phyloP scores from a whole-genome alignment of 306 rosid species.

The Quercus ilex region DNA sequence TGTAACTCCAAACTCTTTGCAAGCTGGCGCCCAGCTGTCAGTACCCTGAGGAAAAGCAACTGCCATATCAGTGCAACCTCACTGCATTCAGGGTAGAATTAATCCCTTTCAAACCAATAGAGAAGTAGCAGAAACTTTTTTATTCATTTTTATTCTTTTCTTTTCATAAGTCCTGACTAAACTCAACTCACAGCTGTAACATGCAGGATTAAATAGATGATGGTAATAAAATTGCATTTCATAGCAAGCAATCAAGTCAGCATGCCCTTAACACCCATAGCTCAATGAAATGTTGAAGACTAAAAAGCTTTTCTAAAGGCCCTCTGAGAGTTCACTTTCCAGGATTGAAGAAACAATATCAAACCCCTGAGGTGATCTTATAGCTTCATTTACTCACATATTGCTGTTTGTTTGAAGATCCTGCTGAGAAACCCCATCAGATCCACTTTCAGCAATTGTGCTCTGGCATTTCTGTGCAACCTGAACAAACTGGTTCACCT shows the following conservation, averaged over 20 bases:
- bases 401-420: slow-evolving; percentile 88
- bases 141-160: neutral
- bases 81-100: neutral
- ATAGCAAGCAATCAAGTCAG: neutral
- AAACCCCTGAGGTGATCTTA: neutral
- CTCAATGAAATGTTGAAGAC: neutral
- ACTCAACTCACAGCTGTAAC: neutral
- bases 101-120: neutral
- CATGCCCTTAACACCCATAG: neutral
- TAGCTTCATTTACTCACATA: slow-evolving; percentile 54
- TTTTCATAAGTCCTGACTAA: neutral
- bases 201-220: neutral
- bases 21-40: slow-evolving; percentile 89
- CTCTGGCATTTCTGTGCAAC: slow-evolving; percentile 92
- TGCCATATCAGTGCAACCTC: slow-evolving; percentile 1
- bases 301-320: neutral
- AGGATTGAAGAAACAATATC: slow-evolving; percentile 3
- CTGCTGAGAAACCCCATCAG: slow-evolving; percentile 87
- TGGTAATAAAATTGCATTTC: neutral
- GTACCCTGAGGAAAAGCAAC: slow-evolving; percentile 58
- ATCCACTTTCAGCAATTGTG: slow-evolving; percentile 81
- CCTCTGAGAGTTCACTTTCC: neutral
- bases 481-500: slow-evolving; percentile 91
- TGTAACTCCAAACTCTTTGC: slow-evolving; percentile 90
- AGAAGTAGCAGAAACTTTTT: neutral